Evolutionary conservation across 176 grass and related monocot species (phyloP), one percentile per base, ranked within the genome.

Genomic region (Phoenix dactylifera): DNA sequence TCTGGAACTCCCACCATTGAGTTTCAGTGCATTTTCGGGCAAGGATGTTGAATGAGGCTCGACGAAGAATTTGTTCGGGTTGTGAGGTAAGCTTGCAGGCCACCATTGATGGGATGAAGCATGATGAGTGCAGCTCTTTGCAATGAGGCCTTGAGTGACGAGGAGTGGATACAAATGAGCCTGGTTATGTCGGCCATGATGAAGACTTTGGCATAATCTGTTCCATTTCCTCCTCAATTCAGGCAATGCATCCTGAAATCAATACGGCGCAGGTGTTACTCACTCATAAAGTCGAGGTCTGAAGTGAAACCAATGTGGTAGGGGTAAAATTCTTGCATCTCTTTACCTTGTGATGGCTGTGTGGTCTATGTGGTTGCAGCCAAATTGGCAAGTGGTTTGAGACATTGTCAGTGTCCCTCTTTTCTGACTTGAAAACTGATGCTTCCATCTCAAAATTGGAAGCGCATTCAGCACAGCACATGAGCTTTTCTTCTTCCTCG

Each of bases 151-250:
- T 29, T 56, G 59, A 55, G 35, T 25, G 55, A 82, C 67, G 18
- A 53, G 68, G 19, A 66, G 30, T 60, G 63, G 59, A 59, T 66
- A 73, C 28, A 77, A 64, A 16, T 66, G 79, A 75, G 68, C 53
- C 18, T 24, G 25, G 55, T 55, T 67, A 50, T 49, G 59, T 64
- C 58, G 58, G 26, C 25, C 68, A 17, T 79, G 65, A 62, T 96
- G 91, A 58, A 96, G 83, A 67, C 71, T 90, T 58, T 59, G 67
- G 68, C 91, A 96, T 25, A 90, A 54, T 60, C 83, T 70, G 68
- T 85, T 84, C 91, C 91, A 96, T 82, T 96, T 96, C 55, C 77
- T 79, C 51, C 74, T 90, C 76, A 90, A 52, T 63, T 90, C 91
- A 52, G 74, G 52, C 83, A 90, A 68, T 57, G 86, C 67, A 50